A percentile compares a stretch with the other conserved stretches of the same genome.
phyloP scores from a whole-genome alignment of 345 rosid genomes.

The Aquilaria malaccensis region DNA sequence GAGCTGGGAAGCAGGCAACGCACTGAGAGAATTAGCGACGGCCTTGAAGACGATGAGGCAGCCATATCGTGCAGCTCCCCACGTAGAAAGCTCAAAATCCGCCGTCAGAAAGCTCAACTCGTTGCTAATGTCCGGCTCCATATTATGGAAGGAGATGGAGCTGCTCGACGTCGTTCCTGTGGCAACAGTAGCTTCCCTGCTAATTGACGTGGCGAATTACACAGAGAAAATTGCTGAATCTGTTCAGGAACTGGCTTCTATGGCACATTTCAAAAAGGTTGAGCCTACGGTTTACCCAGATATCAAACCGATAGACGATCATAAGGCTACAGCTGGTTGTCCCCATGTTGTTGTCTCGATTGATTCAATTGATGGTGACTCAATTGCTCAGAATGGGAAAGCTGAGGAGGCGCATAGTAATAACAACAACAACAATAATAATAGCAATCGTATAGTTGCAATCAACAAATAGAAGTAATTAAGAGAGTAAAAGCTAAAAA shows the following conservation, averaged over 20 bases:
- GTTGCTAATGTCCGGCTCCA: conserved; percentile 30
- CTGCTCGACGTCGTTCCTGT: conserved; percentile 30
- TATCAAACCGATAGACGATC: no score
- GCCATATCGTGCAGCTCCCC: conserved; percentile 29
- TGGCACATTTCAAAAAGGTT: conserved; percentile 32
- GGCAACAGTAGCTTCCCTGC: conserved; percentile 43
- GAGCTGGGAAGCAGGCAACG: conserved; percentile 45
- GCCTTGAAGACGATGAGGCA: conserved; percentile 39
- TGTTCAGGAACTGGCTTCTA: conserved; percentile 41
- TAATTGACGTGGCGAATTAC: conserved; percentile 42
- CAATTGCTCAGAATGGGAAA: no score
- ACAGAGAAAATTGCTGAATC: conserved; percentile 48
- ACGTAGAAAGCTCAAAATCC: conserved; percentile 33
- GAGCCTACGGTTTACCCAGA: conserved; percentile 9
- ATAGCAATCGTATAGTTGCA: no score
- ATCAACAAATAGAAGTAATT: no score
- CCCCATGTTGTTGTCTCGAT: no score
- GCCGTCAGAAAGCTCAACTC: conserved; percentile 32
- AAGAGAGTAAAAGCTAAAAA: no score
- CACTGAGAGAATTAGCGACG: conserved; percentile 45
- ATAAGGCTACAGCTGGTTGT: no score
- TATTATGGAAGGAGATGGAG: conserved; percentile 32
- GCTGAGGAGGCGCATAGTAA: no score
- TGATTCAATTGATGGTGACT: no score
- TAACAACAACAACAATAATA: no score